These are phyloP conservation scores for Lathyrus oleraceus DNA, from an alignment of 306 rosid species.

Conservation along the genomic window DNA sequence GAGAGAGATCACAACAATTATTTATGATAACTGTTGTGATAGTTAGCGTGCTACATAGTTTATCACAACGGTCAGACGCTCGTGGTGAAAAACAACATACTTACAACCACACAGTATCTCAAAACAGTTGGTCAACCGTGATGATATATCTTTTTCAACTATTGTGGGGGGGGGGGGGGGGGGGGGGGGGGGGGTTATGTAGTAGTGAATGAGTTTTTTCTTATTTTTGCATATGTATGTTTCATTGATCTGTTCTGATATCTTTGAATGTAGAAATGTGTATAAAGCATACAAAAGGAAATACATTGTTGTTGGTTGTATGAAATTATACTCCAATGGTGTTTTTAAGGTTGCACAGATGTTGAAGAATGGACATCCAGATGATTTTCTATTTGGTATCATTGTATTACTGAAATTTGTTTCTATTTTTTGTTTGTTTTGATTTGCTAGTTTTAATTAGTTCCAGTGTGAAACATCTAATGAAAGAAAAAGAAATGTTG, in stretches of 20 bases:
- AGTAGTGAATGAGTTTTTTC: not conserved
- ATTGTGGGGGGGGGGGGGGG: too few species aligned
- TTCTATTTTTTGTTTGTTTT: too few species aligned
- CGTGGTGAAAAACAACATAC: too few species aligned
- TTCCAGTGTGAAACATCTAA: not conserved
- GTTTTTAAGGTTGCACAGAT: not conserved
- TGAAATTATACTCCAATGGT: not conserved
- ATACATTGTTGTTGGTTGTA: not conserved
- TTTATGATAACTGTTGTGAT: too few species aligned
- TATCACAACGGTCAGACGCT: too few species aligned
- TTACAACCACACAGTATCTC: too few species aligned
- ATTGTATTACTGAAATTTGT: not conserved
- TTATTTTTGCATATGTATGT: constrained; percentile 8
- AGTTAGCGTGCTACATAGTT: too few species aligned
- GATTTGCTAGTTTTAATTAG: constrained; percentile 1
- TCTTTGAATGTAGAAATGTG: constrained; percentile 12
- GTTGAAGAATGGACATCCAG: not conserved
- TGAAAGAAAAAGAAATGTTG: too few species aligned
- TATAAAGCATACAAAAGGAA: not conserved
- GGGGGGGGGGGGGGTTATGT: too few species aligned
- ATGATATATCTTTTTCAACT: too few species aligned
- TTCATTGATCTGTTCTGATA: constrained; percentile 9
- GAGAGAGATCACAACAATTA: too few species aligned
- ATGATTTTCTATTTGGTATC: constrained; percentile 12
- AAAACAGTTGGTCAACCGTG: too few species aligned